Base-by-base conservation (phyloP, 768 basidiomycete genomes). In the Leccinum ochraceum region DNA sequence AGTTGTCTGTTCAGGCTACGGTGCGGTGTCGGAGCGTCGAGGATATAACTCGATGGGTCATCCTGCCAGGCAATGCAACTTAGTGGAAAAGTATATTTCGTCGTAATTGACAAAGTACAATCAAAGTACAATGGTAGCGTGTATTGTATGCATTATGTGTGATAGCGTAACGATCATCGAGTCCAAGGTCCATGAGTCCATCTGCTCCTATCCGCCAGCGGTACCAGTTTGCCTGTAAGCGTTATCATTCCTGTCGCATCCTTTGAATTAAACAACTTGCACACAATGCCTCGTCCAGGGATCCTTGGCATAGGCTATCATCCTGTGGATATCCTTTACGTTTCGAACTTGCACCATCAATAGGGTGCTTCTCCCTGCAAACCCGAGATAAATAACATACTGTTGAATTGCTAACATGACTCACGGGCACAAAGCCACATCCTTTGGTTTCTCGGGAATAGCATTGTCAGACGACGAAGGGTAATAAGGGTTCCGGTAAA, bases 401-500 rank as follows among this genome's bases (percentile, higher is more conserved):
- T 6, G 3, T 8, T 1, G 9, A 24, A 3, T 26, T 16, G 22
- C 0, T 11, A 4, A 13, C 4, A 6, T 4, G 36, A 55, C 60
- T 50, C 44, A 67, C 65, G 42, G 53, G 4, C 51, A 30, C 9
- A 28, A 17, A 0, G 37, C 37, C 30, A 34, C 39, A 17, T 53
- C 26, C 46, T 22, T 55, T 6, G 59, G 20, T 28, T 30, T 53
- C 17, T 32, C 24, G 10, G 32, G 34, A 1, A 26, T 16, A 3
- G 34, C 17, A 2, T n/a, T 14, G 11, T 36, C 14, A 11, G 60
- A 28, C 6, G 26, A 20, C 16, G 37, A 39, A 39, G 37, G 37
- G 6, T 39, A 39, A 17, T 8, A 26, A 11, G 59, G 57, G 3
- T 26, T 16, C 4, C 68, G 62, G 39, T 64, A 67, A 10, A 68